A percentile compares a stretch with the other conserved stretches of the same genome.
Conservation (phyloP, 208 protist species). For the Borovskyia barvae region DNA sequence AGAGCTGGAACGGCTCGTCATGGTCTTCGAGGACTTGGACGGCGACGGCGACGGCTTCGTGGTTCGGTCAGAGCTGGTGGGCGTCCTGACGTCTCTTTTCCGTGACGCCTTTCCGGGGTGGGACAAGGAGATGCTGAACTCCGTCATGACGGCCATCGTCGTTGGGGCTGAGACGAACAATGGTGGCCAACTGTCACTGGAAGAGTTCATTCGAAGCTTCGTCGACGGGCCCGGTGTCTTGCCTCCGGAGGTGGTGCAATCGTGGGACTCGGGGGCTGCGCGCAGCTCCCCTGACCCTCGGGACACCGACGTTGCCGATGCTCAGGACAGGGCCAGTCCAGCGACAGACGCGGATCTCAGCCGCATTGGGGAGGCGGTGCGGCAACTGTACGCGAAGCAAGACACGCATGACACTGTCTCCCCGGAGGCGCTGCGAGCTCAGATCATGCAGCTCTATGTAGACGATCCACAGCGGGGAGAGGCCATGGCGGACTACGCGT, state of each 20-base stretch:
- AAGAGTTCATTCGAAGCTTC: constrained; percentile 73
- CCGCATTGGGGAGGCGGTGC: constrained; percentile 42
- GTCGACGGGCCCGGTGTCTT: constrained; percentile 39
- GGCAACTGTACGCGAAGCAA: constrained; percentile 26
- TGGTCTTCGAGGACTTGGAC: constrained; percentile 33
- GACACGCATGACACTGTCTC: constrained; percentile 41
- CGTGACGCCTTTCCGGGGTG: constrained; percentile 56
- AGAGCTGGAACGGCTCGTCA: constrained; percentile 50
- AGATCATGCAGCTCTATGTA: constrained; percentile 35
- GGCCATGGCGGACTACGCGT: constrained; percentile 47
- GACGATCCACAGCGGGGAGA: constrained; percentile 33
- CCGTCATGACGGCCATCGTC: constrained; percentile 69
- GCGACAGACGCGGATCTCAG: constrained; percentile 44
- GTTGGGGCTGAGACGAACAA: constrained; percentile 43
- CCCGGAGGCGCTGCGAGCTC: constrained; percentile 32
- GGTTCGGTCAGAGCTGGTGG: constrained; percentile 49
- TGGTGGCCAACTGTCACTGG: constrained; percentile 41
- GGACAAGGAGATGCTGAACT: constrained; percentile 53
- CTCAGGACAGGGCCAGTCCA: not conserved
- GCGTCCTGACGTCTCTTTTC: constrained; percentile 56
- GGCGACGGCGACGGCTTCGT: constrained; percentile 42
- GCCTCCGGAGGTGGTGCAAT: constrained; percentile 8
- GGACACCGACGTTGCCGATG: not conserved
- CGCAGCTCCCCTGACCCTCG: not conserved
- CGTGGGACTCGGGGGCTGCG: constrained; percentile 1